Evolutionary conservation across 345 rosid species (phyloP), one percentile per base, ranked within the genome.

Genomic region (Balakata baccata): DNA sequence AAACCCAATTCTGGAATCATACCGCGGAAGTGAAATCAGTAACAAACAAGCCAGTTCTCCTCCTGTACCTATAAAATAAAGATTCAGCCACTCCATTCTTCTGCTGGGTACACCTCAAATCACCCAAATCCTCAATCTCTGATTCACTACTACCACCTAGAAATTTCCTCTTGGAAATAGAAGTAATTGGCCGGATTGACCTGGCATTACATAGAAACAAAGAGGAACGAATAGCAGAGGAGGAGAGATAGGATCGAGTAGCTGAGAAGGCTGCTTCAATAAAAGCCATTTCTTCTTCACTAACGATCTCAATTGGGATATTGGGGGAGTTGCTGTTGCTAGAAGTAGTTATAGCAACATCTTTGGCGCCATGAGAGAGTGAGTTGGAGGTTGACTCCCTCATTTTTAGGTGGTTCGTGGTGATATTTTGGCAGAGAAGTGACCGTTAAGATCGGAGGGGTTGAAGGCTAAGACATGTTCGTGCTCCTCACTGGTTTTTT

Each of bases 211-310:
- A 18, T 39, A 63, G 88, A 41, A 84, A 75, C 46, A 71, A 76
- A 62, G 45, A 56, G 51, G 73, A 45, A 7, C 43, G 71, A 60
- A 79, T 38, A 11, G 73, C 12, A 62, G 87, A 29, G 59, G 82
- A 60, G 4, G 80, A 74, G 41, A 70, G 39, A 14, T 77, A 73
- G 72, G 89, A 80, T 74, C 89, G 83, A 38, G 90, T 69, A 16
- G 90, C 83, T 20, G 92, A 85, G 0, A 85, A 67, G 11, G 95
- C 95, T 0, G 93, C 87, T 38, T 93, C 97, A 41, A 89, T 53
- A 38, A 88, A 68, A 77, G 89, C 95, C 98, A 93, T 93, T 81
- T 93, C 98, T 82, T 91, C 92, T 50, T 93, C 97, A 70, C 82
- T 83, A 69, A 93, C 83, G 84, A 89, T 73, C 87, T 91, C 97